Percentiles rank a stretch among this genome's conserved stretches.
Evolutionary conservation across 2,329 filamentous ascomycete species (phyloP).

Genomic region (Aspergillus novoparasiticus): DNA sequence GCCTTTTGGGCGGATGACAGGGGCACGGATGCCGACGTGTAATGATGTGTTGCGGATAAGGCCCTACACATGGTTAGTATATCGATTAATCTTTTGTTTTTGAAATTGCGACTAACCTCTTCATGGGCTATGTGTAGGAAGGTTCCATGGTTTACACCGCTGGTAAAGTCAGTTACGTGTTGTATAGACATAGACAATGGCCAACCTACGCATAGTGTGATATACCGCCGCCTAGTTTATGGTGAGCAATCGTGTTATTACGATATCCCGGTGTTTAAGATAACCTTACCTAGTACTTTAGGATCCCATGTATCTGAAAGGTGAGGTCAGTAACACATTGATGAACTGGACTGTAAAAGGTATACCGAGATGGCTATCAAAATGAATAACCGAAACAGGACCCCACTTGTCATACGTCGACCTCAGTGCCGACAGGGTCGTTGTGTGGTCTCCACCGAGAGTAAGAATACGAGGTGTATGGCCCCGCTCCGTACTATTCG

Average conservation of each 20-base stretch:
- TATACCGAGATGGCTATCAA: slow-evolving; percentile 53
- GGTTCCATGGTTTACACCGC: slow-evolving; percentile 59
- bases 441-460: slow-evolving; percentile 60
- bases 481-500: slow-evolving; percentile 42
- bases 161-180: slow-evolving; percentile 17
- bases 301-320: slow-evolving; percentile 57
- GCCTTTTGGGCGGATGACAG: slow-evolving; percentile 51
- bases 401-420: slow-evolving; percentile 55
- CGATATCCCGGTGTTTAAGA: slow-evolving; percentile 45
- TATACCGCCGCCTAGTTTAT: slow-evolving; percentile 16
- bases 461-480: slow-evolving; percentile 53
- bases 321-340: background rate
- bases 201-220: slow-evolving; percentile 37
- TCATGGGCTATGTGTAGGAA: slow-evolving; percentile 61
- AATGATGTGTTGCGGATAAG: slow-evolving; percentile 58
- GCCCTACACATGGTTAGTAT: slow-evolving; percentile 30
- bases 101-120: slow-evolving; percentile 37
- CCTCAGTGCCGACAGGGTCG: slow-evolving; percentile 55
- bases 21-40: slow-evolving; percentile 59
- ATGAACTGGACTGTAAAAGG: background rate
- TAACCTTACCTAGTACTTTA: slow-evolving; percentile 48
- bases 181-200: too few species aligned
- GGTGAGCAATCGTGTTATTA: background rate
- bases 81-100: too few species aligned
- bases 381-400: slow-evolving; percentile 59